phyloP scores from a whole-genome alignment of 1,284 basidiomycete species.

The Ustilago esculenta region DNA sequence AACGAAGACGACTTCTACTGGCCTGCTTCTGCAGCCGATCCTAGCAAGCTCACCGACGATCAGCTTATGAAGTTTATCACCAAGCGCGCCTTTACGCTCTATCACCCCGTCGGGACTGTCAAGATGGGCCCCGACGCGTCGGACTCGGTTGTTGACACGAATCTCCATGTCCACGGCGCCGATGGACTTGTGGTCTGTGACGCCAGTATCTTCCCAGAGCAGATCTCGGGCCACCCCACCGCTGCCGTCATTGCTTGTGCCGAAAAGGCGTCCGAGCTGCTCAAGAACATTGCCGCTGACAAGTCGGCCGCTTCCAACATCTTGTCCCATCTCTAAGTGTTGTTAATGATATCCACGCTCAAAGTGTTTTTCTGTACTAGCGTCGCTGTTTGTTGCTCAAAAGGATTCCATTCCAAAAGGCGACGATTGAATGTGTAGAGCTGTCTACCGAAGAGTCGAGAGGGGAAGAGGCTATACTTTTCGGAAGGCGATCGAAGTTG shows the following conservation, averaged over 20 bases:
- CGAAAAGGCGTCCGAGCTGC: conserved; percentile 45
- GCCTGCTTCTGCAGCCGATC: conserved; percentile 45
- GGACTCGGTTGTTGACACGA: conserved; percentile 48
- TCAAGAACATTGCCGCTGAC: conserved; percentile 24
- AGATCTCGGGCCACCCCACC: conserved; percentile 54
- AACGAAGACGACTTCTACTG: conserved; percentile 43
- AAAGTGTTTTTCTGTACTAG: not conserved
- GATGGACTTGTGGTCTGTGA: conserved; percentile 55
- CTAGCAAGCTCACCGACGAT: conserved; percentile 53
- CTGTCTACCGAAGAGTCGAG: too few relatives aligned
- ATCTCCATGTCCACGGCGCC: conserved; percentile 43
- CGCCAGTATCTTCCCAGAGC: conserved; percentile 55
- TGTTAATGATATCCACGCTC: too few relatives aligned
- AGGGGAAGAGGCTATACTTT: conserved; percentile 5
- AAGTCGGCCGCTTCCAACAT: conserved; percentile 17
- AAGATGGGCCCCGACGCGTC: conserved; percentile 35
- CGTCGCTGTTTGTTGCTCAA: too few relatives aligned
- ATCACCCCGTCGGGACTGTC: conserved; percentile 72
- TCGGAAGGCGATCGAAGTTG: conserved; percentile 53
- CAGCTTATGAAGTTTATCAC: conserved; percentile 67
- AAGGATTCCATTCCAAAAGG: conserved; percentile 3
- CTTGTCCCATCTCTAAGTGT: conserved; percentile 24
- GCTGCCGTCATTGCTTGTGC: conserved; percentile 48
- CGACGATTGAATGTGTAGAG: too few relatives aligned
- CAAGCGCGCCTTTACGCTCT: conserved; percentile 73